These are phyloP conservation scores for Pseudotulostoma volvatum DNA, from an alignment of 495 filamentous ascomycete genomes.

Conservation along the genomic window DNA sequence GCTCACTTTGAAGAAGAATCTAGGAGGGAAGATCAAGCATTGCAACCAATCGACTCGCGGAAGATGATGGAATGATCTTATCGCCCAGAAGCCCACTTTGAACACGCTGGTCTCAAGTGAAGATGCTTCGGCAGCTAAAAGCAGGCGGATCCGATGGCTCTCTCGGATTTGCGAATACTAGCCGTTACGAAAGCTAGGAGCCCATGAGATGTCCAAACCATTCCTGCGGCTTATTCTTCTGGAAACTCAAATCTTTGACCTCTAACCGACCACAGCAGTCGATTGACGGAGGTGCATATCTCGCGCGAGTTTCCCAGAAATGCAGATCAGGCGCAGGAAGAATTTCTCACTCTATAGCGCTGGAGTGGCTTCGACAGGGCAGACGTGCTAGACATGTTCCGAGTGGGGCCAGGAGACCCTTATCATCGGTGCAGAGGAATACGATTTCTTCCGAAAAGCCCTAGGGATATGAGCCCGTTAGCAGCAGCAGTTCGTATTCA, in stretches of 20 bases:
- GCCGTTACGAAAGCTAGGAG: slow-evolving; percentile 69
- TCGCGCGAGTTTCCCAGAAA: slow-evolving; percentile 97
- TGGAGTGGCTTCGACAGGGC: slow-evolving; percentile 56
- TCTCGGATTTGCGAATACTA: slow-evolving; percentile 97
- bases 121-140: slow-evolving; percentile 59
- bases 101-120: slow-evolving; percentile 63
- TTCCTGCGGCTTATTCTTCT: slow-evolving; percentile 49
- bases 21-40: slow-evolving; percentile 62
- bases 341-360: slow-evolving; percentile 68
- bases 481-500: no score
- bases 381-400: slow-evolving; percentile 65
- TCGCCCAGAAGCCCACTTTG: slow-evolving; percentile 73
- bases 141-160: slow-evolving; percentile 77
- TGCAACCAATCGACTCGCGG: slow-evolving; percentile 26
- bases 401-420: slow-evolving; percentile 91
- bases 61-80: slow-evolving; percentile 54
- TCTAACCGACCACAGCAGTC: slow-evolving; percentile 3
- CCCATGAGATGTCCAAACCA: slow-evolving; percentile 60
- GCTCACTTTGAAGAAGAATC: slow-evolving; percentile 56
- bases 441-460: slow-evolving; percentile 65
- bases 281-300: slow-evolving; percentile 61
- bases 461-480: slow-evolving; percentile 49
- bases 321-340: slow-evolving; percentile 81
- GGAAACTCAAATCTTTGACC: slow-evolving; percentile 7
- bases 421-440: slow-evolving; percentile 88